Evolutionary conservation across 2,329 filamentous ascomycete species (phyloP).

Genomic region (Grosmannia serpens): DNA sequence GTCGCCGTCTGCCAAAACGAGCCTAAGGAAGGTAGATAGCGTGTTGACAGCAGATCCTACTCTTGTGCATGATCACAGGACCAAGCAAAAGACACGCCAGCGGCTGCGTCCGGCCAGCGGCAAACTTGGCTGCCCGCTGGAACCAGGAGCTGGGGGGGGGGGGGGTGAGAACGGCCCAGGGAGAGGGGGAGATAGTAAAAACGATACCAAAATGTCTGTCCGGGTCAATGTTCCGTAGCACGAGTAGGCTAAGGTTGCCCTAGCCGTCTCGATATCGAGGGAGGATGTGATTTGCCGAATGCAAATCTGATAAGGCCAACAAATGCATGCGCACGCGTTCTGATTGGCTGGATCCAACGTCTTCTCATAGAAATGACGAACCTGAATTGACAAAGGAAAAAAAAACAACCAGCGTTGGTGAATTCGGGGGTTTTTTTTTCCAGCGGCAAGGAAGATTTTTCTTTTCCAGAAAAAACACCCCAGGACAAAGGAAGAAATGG

Average conservation of each 20-base stretch:
- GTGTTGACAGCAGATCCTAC: background rate
- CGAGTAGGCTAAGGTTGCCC: background rate
- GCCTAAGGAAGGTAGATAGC: background rate
- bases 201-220: background rate
- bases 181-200: too few relatives aligned
- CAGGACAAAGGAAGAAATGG: background rate
- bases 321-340: slow-evolving; percentile 6
- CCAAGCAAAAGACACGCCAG: background rate
- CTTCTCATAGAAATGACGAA: slow-evolving; percentile 8
- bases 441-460: background rate
- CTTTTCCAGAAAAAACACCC: background rate
- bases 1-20: background rate
- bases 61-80: background rate
- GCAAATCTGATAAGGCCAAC: slow-evolving; percentile 12
- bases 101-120: background rate
- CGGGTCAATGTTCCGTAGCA: background rate
- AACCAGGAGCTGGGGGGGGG: background rate
- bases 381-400: background rate
- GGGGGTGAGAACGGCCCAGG: too few relatives aligned
- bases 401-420: background rate
- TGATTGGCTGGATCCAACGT: slow-evolving; percentile 7
- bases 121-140: background rate
- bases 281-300: background rate
- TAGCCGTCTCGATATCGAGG: background rate
- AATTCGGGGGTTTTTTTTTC: background rate